These are phyloP conservation scores for Liquidambar formosana DNA, from an alignment of 164 flowering plant genomes.

Conservation along the genomic window DNA sequence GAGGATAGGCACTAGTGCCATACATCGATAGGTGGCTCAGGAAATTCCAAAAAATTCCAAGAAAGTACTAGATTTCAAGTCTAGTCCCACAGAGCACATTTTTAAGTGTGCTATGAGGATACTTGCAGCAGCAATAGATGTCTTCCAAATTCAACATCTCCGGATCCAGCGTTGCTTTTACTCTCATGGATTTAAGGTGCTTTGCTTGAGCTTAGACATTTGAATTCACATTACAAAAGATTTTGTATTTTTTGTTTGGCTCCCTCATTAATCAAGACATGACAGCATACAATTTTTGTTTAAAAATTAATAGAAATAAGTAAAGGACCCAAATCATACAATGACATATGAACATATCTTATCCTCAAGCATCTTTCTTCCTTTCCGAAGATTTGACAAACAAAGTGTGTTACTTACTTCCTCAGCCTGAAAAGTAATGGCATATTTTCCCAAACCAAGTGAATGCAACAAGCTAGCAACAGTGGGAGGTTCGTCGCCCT, in stretches of 20 bases:
- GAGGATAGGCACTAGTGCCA: too few species aligned
- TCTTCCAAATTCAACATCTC: too few species aligned
- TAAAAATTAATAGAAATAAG: background rate
- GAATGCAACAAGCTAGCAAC: conserved; percentile 45
- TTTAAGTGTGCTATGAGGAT: too few species aligned
- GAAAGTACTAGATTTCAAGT: too few species aligned
- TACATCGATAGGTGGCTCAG: too few species aligned
- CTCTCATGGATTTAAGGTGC: background rate
- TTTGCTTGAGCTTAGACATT: background rate
- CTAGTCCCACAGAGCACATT: too few species aligned
- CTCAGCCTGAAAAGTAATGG: conserved; percentile 47
- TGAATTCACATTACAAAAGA: background rate
- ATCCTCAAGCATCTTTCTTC: background rate
- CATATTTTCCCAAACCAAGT: conserved; percentile 46
- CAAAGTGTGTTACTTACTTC: conserved; percentile 34
- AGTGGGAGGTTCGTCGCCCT: conserved; percentile 36
- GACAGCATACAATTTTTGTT: background rate
- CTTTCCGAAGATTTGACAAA: background rate
- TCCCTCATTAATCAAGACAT: background rate
- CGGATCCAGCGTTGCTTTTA: background rate
- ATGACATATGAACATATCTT: background rate
- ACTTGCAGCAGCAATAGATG: too few species aligned
- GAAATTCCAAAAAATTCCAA: too few species aligned
- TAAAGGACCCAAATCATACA: background rate
- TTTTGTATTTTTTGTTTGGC: background rate